Base-by-base conservation (phyloP, 2,329 filamentous ascomycete genomes). In the Curvularia lunata region DNA sequence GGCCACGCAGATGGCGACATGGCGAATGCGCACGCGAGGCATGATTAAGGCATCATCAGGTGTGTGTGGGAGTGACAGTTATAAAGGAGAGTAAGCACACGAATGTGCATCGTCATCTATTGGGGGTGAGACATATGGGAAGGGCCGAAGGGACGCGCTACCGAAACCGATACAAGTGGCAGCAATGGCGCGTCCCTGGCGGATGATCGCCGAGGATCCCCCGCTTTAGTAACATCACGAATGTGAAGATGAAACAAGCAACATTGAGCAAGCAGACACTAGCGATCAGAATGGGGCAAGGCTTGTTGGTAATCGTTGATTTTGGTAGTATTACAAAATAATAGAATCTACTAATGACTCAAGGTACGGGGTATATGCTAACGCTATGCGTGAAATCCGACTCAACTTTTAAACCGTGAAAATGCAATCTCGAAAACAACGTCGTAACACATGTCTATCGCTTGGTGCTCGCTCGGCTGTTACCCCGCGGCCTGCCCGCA, bases 11-110 rank as follows among this genome's bases (percentile, higher is more conserved):
- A 72, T 41, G 9, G 59, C 61, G 16, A 72, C 64, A 58, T 70
- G 66, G 51, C 72, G 67, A 25, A 59, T 65, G 50, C 72, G 72
- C 48, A 75, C 58, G 37, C 70, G 70, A 51, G 68, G 64, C 71
- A 74, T 74, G 21, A 25, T 48, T 48, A 42, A 32, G 30, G 37
- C 50, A 48, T 43, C 43, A 55, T 63, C 62, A 34, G 12, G 30
- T 34, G 13, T 37, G 46, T 34, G 37, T 43, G 37, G 43, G 58
- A 47, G 50, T 21, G 42, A 43, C 27, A 23, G 37, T 49, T 30
- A 10, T 12, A 10, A 30, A 1, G 21, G 40, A 32, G 42, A 37
- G 37, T 32, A 34, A 38, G 55, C 45, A 50, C 48, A 25, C 43
- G 48, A 12, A 30, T 25, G 45, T 54, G 43, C 46, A 40, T 45